phyloP scores from a whole-genome alignment of 257 asterid species.

The Osmanthus fragrans region DNA sequence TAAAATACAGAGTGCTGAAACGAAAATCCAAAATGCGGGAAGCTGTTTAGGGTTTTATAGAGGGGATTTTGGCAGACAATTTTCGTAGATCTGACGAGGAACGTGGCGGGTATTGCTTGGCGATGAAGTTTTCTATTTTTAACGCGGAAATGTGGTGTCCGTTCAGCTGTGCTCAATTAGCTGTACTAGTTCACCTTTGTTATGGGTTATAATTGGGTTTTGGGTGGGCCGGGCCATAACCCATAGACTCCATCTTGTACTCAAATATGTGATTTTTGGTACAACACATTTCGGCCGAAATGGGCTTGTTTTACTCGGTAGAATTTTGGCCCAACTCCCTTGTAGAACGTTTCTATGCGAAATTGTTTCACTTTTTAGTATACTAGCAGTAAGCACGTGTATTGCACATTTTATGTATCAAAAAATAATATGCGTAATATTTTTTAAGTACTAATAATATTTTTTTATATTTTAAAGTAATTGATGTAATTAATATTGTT shows the following conservation, averaged over 20 bases:
- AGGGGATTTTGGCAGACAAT: background rate
- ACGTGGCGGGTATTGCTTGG: slow-evolving; percentile 34
- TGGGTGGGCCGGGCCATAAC: background rate
- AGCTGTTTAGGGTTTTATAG: background rate
- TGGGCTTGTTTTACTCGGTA: background rate
- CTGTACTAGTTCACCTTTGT: background rate
- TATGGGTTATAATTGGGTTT: background rate
- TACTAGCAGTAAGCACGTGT: too few relatives aligned
- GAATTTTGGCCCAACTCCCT: too few relatives aligned
- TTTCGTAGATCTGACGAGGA: slow-evolving; percentile 41
- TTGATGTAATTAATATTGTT: too few relatives aligned
- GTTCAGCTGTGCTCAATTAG: too few relatives aligned
- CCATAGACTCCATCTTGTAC: background rate
- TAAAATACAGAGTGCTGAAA: background rate
- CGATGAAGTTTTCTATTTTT: slow-evolving; percentile 26
- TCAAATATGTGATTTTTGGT: background rate
- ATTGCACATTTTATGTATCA: too few relatives aligned
- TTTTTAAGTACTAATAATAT: too few relatives aligned
- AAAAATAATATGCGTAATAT: too few relatives aligned
- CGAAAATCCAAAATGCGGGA: background rate
- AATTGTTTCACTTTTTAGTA: too few relatives aligned
- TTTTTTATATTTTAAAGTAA: too few relatives aligned
- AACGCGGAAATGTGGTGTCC: slow-evolving; percentile 4
- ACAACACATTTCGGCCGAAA: background rate
- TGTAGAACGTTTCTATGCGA: too few relatives aligned